Base-by-base conservation (phyloP, 306 rosid genomes). In the Fragaria nilgerrensis region DNA sequence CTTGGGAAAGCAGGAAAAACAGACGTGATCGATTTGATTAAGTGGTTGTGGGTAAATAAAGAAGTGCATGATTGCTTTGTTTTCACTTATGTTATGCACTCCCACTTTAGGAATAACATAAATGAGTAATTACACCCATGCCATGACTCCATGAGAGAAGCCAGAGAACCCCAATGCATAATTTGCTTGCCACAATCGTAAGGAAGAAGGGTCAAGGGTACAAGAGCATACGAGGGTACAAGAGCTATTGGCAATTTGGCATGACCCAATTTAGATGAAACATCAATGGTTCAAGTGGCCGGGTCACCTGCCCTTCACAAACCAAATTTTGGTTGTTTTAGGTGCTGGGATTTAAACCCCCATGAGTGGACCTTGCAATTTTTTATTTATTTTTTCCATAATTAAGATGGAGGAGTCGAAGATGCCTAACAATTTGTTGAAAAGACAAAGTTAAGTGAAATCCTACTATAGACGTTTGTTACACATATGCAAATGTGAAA, bases 1-100 rank as follows among this genome's bases (percentile, higher is more conserved):
- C 97, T 93, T 91, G 80, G 78, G 84, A 87, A 85, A 53, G 77
- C 80, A 90, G 96, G 79, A 85, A 91, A 64, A 55, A 64, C 78
- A 77, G 77, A 84, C 84, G 77, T 76, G 80, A 75, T 41, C 22
- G 56, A 61, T 61, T 52, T 70, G 29, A 36, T 56, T 59, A 12
- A 58, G 58, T 77, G 68, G 75, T 49, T 37, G 63, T 68, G 75
- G 32, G 65, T 20, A 41, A 20, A 43, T 43, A 37, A 43, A 23
- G 20, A 6, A 49, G 48, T 63, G 55, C 29, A 5, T 52, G 68
- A 72, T 77, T 69, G 58, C 75, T n/a, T 71, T 48, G 58, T 15
- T 79, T 72, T 72, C 78, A 72, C 82, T 50, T 47, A 50, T 62
- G 44, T 64, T 14, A 16, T 49, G 27, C 48, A 37, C 2, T 34